Conservation (phyloP, 140 eudicot species). For the Stevia rebaudiana region DNA sequence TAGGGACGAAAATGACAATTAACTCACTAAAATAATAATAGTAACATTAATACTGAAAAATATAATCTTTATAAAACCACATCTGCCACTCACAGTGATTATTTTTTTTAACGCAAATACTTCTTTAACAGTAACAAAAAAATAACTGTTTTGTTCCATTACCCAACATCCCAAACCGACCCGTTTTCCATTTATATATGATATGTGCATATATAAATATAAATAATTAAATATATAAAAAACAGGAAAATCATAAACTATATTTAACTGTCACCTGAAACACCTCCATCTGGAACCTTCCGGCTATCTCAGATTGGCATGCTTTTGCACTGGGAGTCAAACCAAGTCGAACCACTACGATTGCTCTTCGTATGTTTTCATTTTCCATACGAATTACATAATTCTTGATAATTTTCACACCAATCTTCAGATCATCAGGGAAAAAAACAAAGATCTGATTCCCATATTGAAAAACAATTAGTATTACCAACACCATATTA, state of each 20-base stretch:
- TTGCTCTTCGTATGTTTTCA: constrained; percentile 33
- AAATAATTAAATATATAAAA: too few species aligned
- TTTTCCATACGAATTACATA: constrained; percentile 28
- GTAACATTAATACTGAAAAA: too few species aligned
- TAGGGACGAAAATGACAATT: too few species aligned
- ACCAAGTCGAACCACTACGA: constrained; percentile 28
- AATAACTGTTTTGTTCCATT: not conserved
- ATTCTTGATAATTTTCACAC: constrained; percentile 23
- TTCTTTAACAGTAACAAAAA: not conserved
- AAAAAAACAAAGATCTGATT: constrained; percentile 36
- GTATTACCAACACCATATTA: not conserved
- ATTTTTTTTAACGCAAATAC: too few species aligned
- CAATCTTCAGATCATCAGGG: constrained; percentile 34
- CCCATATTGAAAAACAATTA: not conserved
- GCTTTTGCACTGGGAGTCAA: constrained; percentile 33
- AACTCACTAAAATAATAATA: too few species aligned
- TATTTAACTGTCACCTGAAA: constrained; percentile 25
- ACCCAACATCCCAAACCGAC: not conserved
- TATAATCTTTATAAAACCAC: too few species aligned
- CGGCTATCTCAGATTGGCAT: constrained; percentile 26
- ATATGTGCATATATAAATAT: too few species aligned
- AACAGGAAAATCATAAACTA: too few species aligned
- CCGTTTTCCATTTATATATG: not conserved
- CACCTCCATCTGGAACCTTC: constrained; percentile 26
- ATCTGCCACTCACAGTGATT: too few species aligned